These are phyloP conservation scores for Ascochyta lentis DNA, from an alignment of 2,329 filamentous ascomycete species.

Conservation along the genomic window DNA sequence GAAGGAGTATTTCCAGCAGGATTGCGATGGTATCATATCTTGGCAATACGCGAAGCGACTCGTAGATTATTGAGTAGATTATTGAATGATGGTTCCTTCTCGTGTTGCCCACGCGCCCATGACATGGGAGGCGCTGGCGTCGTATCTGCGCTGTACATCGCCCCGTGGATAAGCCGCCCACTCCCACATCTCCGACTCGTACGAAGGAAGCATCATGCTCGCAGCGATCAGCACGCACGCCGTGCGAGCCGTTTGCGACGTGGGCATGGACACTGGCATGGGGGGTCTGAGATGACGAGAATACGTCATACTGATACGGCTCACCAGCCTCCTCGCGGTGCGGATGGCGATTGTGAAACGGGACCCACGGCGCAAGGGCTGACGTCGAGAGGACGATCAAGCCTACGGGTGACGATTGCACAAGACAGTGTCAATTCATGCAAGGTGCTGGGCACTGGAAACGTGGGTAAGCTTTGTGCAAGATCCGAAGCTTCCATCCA, in stretches of 20 bases:
- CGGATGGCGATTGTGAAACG: slow-evolving; percentile 3
- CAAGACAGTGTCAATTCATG: not conserved
- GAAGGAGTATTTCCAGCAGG: not conserved
- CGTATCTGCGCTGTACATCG: slow-evolving; percentile 5
- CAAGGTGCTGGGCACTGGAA: not conserved
- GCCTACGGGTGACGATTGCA: not conserved
- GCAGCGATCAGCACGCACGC: slow-evolving; percentile 1
- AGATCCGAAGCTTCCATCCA: not conserved
- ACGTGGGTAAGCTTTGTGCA: slow-evolving; percentile 8
- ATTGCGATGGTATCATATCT: not conserved
- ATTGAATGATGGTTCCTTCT: slow-evolving; percentile 10
- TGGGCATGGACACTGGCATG: not conserved
- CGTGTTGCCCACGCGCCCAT: slow-evolving; percentile 12
- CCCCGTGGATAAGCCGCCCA: slow-evolving; percentile 1
- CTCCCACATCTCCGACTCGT: not conserved
- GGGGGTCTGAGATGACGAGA: not conserved
- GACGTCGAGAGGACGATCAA: slow-evolving; percentile 6
- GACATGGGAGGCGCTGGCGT: slow-evolving; percentile 15
- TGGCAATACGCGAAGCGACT: slow-evolving; percentile 14
- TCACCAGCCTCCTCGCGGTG: slow-evolving; percentile 9
- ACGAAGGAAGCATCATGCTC: not conserved
- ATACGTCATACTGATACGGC: slow-evolving; percentile 17
- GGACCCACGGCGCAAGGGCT: not conserved
- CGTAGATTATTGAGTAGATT: slow-evolving; percentile 8
- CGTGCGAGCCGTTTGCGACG: slow-evolving; percentile 12